phyloP scores from a whole-genome alignment of 2,329 filamentous ascomycete genomes.

The Cercospora sp. region DNA sequence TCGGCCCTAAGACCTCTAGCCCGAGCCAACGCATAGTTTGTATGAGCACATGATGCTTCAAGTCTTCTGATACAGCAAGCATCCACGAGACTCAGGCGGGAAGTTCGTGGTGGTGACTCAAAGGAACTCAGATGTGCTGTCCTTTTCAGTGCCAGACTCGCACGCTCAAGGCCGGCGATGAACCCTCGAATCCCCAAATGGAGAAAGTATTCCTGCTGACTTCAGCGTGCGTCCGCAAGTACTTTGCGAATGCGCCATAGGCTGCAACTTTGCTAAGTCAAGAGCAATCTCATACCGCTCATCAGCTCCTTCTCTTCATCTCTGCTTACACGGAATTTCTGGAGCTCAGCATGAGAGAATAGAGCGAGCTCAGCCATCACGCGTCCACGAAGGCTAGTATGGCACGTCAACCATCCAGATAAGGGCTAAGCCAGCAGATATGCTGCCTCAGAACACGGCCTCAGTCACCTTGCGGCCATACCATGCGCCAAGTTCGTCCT shows the following conservation, averaged over 20 bases:
- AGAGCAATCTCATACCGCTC: background rate
- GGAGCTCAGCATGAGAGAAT: background rate
- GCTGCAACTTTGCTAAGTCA: background rate
- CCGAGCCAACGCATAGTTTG: background rate
- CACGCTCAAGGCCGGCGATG: background rate
- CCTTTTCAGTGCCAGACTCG: background rate
- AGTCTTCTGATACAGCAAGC: background rate
- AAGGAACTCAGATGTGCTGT: background rate
- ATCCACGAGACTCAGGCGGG: background rate
- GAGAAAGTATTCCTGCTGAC: background rate
- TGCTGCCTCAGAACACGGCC: constrained; percentile 62
- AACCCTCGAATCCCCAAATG: background rate
- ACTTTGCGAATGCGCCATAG: background rate
- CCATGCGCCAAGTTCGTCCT: constrained; percentile 74
- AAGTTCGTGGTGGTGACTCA: background rate
- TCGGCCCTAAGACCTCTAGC: background rate
- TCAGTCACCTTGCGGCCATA: constrained; percentile 72
- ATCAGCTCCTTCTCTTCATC: background rate
- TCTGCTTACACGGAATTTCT: background rate
- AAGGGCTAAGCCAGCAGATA: background rate
- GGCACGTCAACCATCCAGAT: background rate
- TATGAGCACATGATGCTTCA: background rate
- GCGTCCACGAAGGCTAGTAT: background rate
- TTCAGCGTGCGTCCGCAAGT: background rate
- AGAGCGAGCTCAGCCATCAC: background rate